phyloP scores from a whole-genome alignment of 306 rosid species.

The Morella rubra region DNA sequence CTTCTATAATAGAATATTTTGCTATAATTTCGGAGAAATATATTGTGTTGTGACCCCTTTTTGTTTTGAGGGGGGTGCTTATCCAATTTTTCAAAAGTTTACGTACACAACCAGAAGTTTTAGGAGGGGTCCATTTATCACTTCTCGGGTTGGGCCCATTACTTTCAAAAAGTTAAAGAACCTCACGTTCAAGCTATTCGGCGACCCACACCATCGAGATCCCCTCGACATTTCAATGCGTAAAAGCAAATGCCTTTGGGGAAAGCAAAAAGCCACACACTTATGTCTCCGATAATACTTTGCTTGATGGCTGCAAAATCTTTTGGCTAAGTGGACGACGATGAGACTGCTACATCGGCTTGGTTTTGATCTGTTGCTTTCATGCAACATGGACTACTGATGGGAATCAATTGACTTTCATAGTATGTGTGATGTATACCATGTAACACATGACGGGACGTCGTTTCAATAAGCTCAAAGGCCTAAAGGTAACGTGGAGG shows the following conservation, averaged over 20 bases:
- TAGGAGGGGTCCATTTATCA: not conserved
- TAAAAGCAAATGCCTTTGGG: not conserved
- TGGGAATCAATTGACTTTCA: too few species aligned
- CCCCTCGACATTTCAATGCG: too few species aligned
- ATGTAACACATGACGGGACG: too few species aligned
- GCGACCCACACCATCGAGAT: not conserved
- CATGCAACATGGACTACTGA: not conserved
- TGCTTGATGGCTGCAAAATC: not conserved
- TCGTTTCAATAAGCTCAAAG: too few species aligned
- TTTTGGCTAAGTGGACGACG: not conserved
- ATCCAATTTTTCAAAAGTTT: too few species aligned
- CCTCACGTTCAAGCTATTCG: conserved; percentile 6
- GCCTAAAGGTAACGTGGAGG: too few species aligned
- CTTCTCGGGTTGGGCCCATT: conserved; percentile 1
- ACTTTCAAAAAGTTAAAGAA: not conserved
- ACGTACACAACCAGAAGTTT: too few species aligned
- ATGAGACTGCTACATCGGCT: not conserved
- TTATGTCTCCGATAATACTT: not conserved
- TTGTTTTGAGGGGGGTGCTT: too few species aligned
- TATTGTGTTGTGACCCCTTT: too few species aligned
- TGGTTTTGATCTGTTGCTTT: not conserved
- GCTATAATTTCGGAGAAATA: too few species aligned
- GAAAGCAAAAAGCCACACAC: not conserved
- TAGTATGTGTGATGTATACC: not conserved
- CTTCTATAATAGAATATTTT: too few species aligned